phyloP scores from a whole-genome alignment of 2,329 filamentous ascomycete species.

The Colletotrichum sidae region DNA sequence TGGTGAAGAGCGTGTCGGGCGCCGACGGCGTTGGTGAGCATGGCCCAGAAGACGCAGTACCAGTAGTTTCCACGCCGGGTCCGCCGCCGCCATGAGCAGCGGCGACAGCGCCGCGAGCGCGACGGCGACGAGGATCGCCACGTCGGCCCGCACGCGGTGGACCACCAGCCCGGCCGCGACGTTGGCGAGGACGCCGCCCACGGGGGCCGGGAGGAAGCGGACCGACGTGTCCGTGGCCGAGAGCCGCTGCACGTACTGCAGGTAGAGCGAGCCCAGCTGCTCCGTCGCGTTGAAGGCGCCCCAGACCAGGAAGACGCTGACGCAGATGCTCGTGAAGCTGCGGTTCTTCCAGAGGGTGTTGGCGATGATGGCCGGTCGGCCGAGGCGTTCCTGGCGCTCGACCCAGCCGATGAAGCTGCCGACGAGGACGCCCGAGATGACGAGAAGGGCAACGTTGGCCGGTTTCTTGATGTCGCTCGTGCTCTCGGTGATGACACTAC shows the following conservation, averaged over 20 bases:
- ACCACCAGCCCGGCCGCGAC: constrained; percentile 51
- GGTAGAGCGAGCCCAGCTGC: constrained; percentile 56
- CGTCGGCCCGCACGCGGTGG: constrained; percentile 45
- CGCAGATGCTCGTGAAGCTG: constrained; percentile 63
- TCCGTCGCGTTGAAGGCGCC: constrained; percentile 58
- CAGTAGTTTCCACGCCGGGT: constrained; percentile 58
- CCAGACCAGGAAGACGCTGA: constrained; percentile 56
- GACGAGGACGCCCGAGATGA: constrained; percentile 54
- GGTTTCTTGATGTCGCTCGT: constrained; percentile 49
- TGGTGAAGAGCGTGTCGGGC: constrained; percentile 62
- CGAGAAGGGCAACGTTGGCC: constrained; percentile 57
- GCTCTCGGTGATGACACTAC: constrained; percentile 27
- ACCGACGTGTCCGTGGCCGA: constrained; percentile 54
- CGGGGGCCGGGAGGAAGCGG: constrained; percentile 52
- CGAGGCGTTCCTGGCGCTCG: constrained; percentile 57
- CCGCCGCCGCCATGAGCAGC: constrained; percentile 59
- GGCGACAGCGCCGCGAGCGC: constrained; percentile 54
- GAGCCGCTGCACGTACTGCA: constrained; percentile 56
- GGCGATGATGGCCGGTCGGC: constrained; percentile 66
- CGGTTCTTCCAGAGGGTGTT: constrained; percentile 68
- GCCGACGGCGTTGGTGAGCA: constrained; percentile 47
- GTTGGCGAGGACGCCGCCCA: constrained; percentile 49
- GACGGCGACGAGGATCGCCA: constrained; percentile 44
- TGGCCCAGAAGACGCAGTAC: constrained; percentile 51
- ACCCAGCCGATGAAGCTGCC: constrained; percentile 67